phyloP scores from a whole-genome alignment of 139 green algal genomes.

The Closterium sp. region DNA sequence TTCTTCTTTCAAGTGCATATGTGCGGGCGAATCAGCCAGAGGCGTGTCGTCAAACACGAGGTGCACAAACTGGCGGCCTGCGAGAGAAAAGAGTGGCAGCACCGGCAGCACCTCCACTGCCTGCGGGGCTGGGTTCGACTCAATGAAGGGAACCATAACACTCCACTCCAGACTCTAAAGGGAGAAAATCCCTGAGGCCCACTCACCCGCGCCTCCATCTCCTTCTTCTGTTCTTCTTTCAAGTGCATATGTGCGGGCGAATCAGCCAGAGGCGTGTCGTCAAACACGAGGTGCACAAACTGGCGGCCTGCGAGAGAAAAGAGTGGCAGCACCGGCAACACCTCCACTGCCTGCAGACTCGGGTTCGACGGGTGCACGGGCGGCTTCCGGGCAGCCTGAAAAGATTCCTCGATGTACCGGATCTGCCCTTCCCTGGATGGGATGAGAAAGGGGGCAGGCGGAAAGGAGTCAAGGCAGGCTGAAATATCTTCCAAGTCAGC shows the following conservation, averaged over 20 bases:
- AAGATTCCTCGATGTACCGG: slow-evolving; percentile 25
- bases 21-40: too few species aligned
- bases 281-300: neutral
- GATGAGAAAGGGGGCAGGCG: neutral
- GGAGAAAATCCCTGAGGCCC: too few species aligned
- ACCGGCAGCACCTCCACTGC: neutral
- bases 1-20: too few species aligned
- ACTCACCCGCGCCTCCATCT: neutral
- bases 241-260: neutral
- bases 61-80: neutral
- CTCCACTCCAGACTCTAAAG: too few species aligned
- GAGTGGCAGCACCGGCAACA: slow-evolving; percentile 14
- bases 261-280: neutral
- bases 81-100: neutral
- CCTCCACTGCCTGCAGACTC: slow-evolving; percentile 17
- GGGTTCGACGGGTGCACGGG: slow-evolving; percentile 33
- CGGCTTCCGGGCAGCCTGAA: neutral
- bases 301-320: neutral
- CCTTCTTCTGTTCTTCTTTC: neutral
- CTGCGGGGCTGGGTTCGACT: neutral
- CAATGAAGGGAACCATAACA: too few species aligned
- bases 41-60: neutral
- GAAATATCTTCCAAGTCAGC: too few species aligned
- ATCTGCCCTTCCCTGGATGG: slow-evolving; percentile 17
- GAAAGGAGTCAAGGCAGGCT: neutral